Conservation (phyloP, 192 early-diverging fungal genomes). For the Backusella macrospora region DNA sequence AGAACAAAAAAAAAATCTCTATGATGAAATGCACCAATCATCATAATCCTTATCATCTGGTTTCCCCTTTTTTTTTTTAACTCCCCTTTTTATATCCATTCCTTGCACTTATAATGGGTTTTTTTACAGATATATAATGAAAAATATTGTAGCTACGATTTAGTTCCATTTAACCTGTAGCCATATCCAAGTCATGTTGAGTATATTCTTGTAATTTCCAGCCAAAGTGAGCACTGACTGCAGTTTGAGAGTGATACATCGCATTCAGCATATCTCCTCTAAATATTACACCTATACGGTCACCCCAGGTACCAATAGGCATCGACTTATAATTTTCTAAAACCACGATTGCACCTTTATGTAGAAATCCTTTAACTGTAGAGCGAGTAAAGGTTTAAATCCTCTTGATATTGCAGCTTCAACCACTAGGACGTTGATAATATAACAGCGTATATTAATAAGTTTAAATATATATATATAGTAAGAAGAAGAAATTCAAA, state of each 20-base stretch:
- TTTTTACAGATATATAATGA: background rate
- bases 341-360: background rate
- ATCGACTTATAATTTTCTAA: slow-evolving; percentile 19
- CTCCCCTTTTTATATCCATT: background rate
- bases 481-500: too few species aligned
- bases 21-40: slow-evolving; percentile 16
- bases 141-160: background rate
- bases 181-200: background rate
- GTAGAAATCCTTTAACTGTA: slow-evolving; percentile 19
- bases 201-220: background rate
- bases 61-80: background rate
- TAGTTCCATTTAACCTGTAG: background rate
- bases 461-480: too few species aligned
- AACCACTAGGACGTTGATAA: background rate
- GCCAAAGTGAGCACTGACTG: background rate
- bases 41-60: background rate
- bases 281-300: slow-evolving; percentile 31
- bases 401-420: slow-evolving; percentile 8
- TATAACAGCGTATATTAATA: too few species aligned
- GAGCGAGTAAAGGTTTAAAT: slow-evolving; percentile 23
- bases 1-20: background rate
- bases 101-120: background rate
- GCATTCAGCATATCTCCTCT: slow-evolving; percentile 18
- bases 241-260: background rate
- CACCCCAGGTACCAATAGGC: slow-evolving; percentile 39